Percentiles rank a stretch among this genome's conserved stretches.
Conservation (phyloP, 225 moss, liverwort and hornwort genomes). For the Polytrichum formosum region DNA sequence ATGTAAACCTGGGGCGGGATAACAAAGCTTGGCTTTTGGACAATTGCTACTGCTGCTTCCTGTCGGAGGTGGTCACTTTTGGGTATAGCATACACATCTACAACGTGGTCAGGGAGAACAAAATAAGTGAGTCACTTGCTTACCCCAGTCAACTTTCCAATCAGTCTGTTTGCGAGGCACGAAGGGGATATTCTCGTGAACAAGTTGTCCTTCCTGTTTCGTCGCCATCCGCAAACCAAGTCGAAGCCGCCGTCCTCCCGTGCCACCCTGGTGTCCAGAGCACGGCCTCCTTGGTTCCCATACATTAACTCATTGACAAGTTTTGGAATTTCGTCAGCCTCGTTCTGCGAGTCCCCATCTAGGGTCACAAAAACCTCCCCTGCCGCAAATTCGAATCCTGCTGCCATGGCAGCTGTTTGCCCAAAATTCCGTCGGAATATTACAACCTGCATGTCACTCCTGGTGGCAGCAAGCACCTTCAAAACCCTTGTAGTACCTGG, state of each 20-base stretch:
- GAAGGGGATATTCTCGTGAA: conserved; percentile 40
- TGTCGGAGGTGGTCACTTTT: too few species aligned
- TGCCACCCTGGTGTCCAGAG: conserved; percentile 30
- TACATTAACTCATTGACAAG: conserved; percentile 29
- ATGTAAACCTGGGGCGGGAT: too few species aligned
- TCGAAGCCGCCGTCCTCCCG: conserved; percentile 54
- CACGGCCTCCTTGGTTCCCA: conserved; percentile 28
- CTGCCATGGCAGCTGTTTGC: conserved; percentile 60
- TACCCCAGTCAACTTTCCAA: conserved; percentile 53
- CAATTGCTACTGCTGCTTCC: too few species aligned
- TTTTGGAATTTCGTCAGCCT: conserved; percentile 46
- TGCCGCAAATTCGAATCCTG: conserved; percentile 48
- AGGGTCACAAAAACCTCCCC: conserved; percentile 46
- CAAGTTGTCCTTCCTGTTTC: conserved; percentile 35
- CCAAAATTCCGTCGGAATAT: conserved; percentile 52
- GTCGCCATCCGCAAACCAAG: conserved; percentile 58
- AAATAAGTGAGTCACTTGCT: background rate
- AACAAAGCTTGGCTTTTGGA: too few species aligned
- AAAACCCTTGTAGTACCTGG: conserved; percentile 42
- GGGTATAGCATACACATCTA: too few species aligned
- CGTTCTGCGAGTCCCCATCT: conserved; percentile 59
- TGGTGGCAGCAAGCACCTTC: conserved; percentile 40
- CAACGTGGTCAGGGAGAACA: too few species aligned
- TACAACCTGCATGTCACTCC: conserved; percentile 48
- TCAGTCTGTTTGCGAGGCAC: conserved; percentile 39